phyloP scores from a whole-genome alignment of 306 rosid species.

The Arachis hypogaea region DNA sequence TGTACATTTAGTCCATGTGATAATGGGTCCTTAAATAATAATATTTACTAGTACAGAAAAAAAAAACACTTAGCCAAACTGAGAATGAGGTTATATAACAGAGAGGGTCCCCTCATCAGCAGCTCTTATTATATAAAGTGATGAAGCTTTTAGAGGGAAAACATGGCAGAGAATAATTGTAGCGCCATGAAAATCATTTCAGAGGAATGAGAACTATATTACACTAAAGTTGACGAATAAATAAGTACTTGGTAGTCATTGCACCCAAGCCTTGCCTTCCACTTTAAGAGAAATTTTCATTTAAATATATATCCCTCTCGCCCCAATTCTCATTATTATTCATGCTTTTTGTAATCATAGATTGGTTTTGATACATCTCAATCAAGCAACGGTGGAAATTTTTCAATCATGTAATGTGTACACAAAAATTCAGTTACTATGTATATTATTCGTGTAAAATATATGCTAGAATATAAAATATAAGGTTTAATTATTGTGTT shows the following conservation, averaged over 20 bases:
- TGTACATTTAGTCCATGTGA: slow-evolving; percentile 45
- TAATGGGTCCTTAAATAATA: slow-evolving; percentile 47
- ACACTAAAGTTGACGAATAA: slow-evolving; percentile 34
- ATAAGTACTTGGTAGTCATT: slow-evolving; percentile 30
- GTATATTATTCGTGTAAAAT: too few species aligned
- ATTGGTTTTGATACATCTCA: too few species aligned
- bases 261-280: slow-evolving; percentile 25
- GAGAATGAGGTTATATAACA: slow-evolving; percentile 32
- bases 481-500: too few species aligned
- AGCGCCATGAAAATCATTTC: background rate
- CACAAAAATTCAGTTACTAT: too few species aligned
- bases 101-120: slow-evolving; percentile 14
- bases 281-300: slow-evolving; percentile 28
- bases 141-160: slow-evolving; percentile 6
- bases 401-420: too few species aligned
- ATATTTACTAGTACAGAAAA: slow-evolving; percentile 26
- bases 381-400: too few species aligned
- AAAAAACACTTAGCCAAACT: slow-evolving; percentile 39
- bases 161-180: slow-evolving; percentile 36
- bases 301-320: too few species aligned
- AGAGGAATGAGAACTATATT: slow-evolving; percentile 35
- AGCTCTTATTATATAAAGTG: slow-evolving; percentile 12
- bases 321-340: too few species aligned
- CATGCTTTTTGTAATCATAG: too few species aligned
- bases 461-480: too few species aligned